Percentiles rank a stretch among this genome's conserved stretches.
Evolutionary conservation across 202 grass and related monocot genomes (phyloP).

Genomic region (Elaeis oleifera): DNA sequence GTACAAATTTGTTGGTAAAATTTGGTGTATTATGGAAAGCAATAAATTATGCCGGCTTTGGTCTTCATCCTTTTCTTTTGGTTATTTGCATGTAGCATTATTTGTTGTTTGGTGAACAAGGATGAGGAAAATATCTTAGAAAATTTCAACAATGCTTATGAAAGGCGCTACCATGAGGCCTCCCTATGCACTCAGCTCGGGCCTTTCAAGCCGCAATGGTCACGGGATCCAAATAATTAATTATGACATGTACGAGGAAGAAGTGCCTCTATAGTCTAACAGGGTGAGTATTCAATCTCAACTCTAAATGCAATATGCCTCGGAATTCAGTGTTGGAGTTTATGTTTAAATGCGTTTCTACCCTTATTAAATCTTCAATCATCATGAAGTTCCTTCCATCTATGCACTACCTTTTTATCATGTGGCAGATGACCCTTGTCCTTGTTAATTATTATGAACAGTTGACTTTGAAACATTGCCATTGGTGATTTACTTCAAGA

Average conservation of each 20-base stretch:
- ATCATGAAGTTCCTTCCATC: too few relatives aligned
- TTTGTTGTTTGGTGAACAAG: constrained; percentile 29
- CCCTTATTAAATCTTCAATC: too few relatives aligned
- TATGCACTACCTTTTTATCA: too few relatives aligned
- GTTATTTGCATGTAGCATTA: constrained; percentile 28
- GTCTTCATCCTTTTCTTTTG: constrained; percentile 6
- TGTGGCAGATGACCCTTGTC: too few relatives aligned
- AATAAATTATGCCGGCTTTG: not conserved
- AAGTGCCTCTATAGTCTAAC: constrained; percentile 13
- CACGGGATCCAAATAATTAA: constrained; percentile 20
- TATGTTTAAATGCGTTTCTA: too few relatives aligned
- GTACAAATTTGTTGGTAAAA: too few relatives aligned
- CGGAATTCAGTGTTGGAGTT: too few relatives aligned
- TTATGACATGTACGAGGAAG: constrained; percentile 22
- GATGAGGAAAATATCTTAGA: constrained; percentile 33
- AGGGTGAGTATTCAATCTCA: constrained; percentile 9
- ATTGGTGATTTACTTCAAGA: too few relatives aligned
- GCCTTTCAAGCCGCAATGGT: constrained; percentile 23
- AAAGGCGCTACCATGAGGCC: constrained; percentile 26
- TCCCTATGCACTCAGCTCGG: constrained; percentile 24
- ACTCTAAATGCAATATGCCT: not conserved
- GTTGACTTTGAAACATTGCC: too few relatives aligned
- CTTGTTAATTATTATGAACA: too few relatives aligned
- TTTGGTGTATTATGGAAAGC: too few relatives aligned
- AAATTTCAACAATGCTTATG: constrained; percentile 29